Evolutionary conservation across 345 rosid species (phyloP), one percentile per base, ranked within the genome.

Genomic region (Linum tenue): DNA sequence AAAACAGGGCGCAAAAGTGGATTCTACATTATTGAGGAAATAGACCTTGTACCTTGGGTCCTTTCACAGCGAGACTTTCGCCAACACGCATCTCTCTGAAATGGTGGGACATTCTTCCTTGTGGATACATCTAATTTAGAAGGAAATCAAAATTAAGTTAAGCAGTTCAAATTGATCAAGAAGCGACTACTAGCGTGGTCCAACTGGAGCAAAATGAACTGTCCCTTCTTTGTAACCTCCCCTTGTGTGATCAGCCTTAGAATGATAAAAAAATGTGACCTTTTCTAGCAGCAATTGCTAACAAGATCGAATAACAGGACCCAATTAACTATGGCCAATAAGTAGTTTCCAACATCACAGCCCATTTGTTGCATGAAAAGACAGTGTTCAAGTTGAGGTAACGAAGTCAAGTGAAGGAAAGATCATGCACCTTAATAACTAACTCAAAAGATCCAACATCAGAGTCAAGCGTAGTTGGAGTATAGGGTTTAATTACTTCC

Each of bases 21-120:
- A 37, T 17, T 37, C 60, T 3, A 1, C 38, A 5, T 12, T 31
- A 5, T 11, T n/a, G 7, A 10, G 31, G 15, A 39, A 64, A 44
- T 16, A 42, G 59, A 71, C 35, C 16, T 60, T 55, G 55, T 81
- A 94, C 99, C 99, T 94, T 94, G 44, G 99, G 99, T 64, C 99
- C 99, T 78, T 86, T 94, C 1, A 94, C 99, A 5, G 97, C 70
- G 64, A 94, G 96, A 73, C 66, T 68, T 79, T 90, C 87, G 70
- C 92, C 96, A 64, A 85, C 96, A 41, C 71, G 78, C 90, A 94
- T 80, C 87, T 94, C 95, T 9, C 97, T 84, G 74, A 94, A 94
- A 82, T 94, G 99, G 76, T 90, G 97, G 64, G 99, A 94, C 97
- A 94, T 94, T 78, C 96, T 81, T 81, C 99, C 99, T 85, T 86